Evolutionary conservation across 352 stramenopile genomes (phyloP), one percentile per base, ranked within the genome.

Genomic region (Phytophthora sansomeana): DNA sequence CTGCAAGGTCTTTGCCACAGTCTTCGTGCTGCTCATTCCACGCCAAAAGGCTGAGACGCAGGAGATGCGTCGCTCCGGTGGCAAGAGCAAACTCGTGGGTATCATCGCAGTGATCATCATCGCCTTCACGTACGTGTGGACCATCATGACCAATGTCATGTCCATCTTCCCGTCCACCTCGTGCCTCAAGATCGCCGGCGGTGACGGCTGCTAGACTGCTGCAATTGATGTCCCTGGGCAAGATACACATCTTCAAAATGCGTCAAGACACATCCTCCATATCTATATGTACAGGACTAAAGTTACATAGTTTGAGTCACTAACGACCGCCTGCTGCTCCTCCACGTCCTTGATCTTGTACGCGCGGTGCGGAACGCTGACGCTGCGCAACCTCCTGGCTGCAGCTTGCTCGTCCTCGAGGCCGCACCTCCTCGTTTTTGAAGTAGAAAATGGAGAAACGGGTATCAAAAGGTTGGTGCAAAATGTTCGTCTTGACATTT

Each of bases 131-230:
- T 81, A 83, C 42, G 51, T 70, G 9, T 87, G 78, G 75, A 79
- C 75, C 19, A 69, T 84, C 39, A 74, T 83, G 58, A 87, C 75
- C 48, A 87, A 84, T 65, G 47, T 81, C 64, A 83, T 87, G 73
- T 74, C 66, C 24, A 83, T 87, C 54, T 81, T 69, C 53, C 72
- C 75, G 3, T 59, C 47, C 47, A 84, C 78, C 7, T 75, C 75
- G 2, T 87, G 78, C 64, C 55, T 81, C 21, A 58, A 68, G 54
- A 78, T 87, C 38, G 76, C 78, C 1, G 75, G 78, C 11, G 78
- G 78, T 1, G 56, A 67, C 10, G 73, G 73, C 19, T 80, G 73
- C 58, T 80, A 76, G 58, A 62, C 28, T 35, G 38, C 43, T 55
- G 39, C 24, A 41, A 30, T 55, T 56, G 49, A 29, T 46, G 39